A percentile compares a stretch with the other conserved stretches of the same genome.
Evolutionary conservation across 192 early-diverging fungal genomes (phyloP).

Genomic region (Rhizophagus clarus): DNA sequence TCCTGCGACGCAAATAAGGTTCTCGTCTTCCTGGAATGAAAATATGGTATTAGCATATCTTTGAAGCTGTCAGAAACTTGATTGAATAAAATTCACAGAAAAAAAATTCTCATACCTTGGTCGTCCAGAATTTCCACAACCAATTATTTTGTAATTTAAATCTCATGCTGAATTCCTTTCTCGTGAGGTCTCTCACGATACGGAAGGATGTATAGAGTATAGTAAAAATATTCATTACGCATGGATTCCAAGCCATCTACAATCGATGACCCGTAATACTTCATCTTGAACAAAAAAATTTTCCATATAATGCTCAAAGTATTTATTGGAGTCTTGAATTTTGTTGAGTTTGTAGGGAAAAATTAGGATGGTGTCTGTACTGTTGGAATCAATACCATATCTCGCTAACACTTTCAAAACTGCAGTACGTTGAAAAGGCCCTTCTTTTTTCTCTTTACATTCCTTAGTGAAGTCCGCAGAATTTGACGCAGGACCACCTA

Average conservation of each 20-base stretch:
- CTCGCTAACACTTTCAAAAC: too few species aligned
- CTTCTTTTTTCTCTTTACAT: background rate
- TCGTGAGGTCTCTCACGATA: too few species aligned
- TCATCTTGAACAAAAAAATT: background rate
- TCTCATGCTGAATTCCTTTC: too few species aligned
- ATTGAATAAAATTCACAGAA: too few species aligned
- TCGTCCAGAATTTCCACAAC: too few species aligned
- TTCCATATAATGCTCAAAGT: slow-evolving; percentile 2
- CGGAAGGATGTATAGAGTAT: background rate
- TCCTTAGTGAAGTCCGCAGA: background rate
- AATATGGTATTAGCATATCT: too few species aligned
- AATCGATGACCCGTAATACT: slow-evolving; percentile 6
- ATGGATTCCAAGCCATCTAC: slow-evolving; percentile 20
- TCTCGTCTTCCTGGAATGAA: too few species aligned
- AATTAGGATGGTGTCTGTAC: background rate
- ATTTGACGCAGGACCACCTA: background rate
- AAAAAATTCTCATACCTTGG: too few species aligned
- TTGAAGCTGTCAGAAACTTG: too few species aligned
- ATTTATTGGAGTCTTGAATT: background rate
- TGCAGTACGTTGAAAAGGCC: too few species aligned
- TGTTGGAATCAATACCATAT: slow-evolving; percentile 1
- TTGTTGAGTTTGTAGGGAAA: slow-evolving; percentile 4
- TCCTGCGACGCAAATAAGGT: too few species aligned
- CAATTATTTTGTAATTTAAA: too few species aligned
- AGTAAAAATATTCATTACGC: background rate